Evolutionary conservation across 75 land plant species (phyloP).

Genomic region (Picea glauca): DNA sequence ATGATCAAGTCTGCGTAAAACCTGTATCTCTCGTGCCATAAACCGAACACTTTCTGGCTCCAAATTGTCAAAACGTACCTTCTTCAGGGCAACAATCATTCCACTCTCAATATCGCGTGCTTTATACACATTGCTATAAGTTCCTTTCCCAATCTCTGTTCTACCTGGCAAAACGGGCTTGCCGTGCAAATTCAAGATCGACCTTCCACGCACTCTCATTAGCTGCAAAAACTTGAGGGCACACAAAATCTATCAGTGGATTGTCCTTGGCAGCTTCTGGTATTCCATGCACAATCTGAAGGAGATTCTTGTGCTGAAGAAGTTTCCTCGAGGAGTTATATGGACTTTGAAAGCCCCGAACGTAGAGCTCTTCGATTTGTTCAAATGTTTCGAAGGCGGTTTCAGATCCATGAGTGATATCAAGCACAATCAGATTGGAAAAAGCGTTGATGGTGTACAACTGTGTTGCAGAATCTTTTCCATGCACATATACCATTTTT

Average conservation of each 20-base stretch:
- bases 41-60: conserved; percentile 97
- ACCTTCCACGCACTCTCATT: conserved; percentile 34
- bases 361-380: conserved; percentile 22
- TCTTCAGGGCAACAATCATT: conserved; percentile 80
- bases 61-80: conserved; percentile 81
- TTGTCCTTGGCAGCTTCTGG: neutral
- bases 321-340: neutral
- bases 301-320: neutral
- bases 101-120: conserved; percentile 67
- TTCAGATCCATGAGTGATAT: neutral
- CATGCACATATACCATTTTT: no score
- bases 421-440: conserved; percentile 18
- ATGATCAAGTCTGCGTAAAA: conserved; percentile 89
- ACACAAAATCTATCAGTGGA: neutral
- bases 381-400: conserved; percentile 25
- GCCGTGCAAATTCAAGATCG: conserved; percentile 51
- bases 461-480: no score
- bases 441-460: conserved; percentile 12
- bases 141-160: conserved; percentile 96
- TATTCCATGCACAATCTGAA: neutral
- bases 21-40: conserved; percentile 95
- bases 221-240: conserved; percentile 10
- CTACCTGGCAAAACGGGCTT: no score
- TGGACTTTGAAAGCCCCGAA: neutral
- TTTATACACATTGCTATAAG: conserved; percentile 91